Base-by-base conservation (phyloP, 108 stramenopile species). In the Fragilariopsis cylindrus region DNA sequence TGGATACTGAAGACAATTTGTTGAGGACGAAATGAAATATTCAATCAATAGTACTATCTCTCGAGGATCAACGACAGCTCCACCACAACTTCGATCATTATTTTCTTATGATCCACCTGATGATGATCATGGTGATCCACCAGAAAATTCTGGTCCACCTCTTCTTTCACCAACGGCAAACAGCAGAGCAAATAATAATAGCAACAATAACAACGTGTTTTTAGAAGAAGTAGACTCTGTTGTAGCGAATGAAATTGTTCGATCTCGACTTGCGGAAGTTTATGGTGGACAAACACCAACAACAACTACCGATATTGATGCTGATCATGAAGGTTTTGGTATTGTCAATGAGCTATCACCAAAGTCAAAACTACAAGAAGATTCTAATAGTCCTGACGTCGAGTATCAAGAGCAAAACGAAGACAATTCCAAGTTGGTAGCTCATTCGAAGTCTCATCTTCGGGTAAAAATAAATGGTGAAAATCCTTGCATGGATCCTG, bases 51-150 rank as follows among this genome's bases (percentile, higher is more conserved):
- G 30, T 30, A 30, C 30, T 30, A 30, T 30, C 30, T 30, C 30
- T 47, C 19, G 65, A 60, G 58, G 19, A 60, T 18, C 58, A 18
- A 60, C 7, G 0, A 21, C 58, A 5, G 19, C 12, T 30, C 4
- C 4, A 21, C 58, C 30, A 60, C 9, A 21, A 60, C 16, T 21
- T 5, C 4, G 19, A 19, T 40, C 60, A 60, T 21, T 19, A 0
- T 70, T 80, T 52, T 65, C 79, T 9, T 69, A 69, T 53, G 79
- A 80, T 64, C 79, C 79, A 12, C 79, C 79, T 9, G 79, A 80
- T 74, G 68, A 80, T 40, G 73, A 70, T 7, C 65, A 74, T 55
- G 79, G 73, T 15, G 79, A 80, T 64, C 79, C 79, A 30, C 79
- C 79, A 11, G 50, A 48, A 19, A 56, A 60, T 46, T 53, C 67